Percentiles rank a stretch among this genome's conserved stretches.
Conservation (phyloP, 805 yeast species). For the Ogataea paraovalis region DNA sequence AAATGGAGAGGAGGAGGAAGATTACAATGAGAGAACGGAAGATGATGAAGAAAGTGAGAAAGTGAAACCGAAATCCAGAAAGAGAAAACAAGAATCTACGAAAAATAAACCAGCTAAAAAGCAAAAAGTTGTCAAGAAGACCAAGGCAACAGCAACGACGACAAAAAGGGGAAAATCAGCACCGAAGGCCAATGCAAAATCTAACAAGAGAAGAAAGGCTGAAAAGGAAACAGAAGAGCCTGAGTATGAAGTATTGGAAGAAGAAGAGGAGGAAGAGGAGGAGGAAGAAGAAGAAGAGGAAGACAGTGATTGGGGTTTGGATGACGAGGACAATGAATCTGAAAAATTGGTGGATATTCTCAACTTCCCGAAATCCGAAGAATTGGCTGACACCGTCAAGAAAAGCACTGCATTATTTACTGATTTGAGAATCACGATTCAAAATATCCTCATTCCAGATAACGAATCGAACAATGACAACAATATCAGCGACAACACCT, state of each 20-base stretch:
- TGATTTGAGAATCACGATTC: conserved; percentile 24
- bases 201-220: conserved; percentile 4
- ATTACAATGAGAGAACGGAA: conserved; percentile 11
- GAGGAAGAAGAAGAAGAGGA: conserved; percentile 9
- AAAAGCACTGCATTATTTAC: conserved; percentile 18
- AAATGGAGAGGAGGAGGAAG: conserved; percentile 7
- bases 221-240: conserved; percentile 4
- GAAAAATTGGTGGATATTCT: conserved; percentile 15
- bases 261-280: conserved; percentile 2
- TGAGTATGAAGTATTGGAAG: conserved; percentile 5
- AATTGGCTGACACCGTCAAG: conserved; percentile 20
- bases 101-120: neutral
- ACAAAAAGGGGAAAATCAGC: conserved; percentile 10
- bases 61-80: conserved; percentile 1
- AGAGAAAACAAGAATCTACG: neutral
- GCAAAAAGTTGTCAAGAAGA: conserved; percentile 3
- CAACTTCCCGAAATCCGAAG: conserved; percentile 17
- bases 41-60: conserved; percentile 26
- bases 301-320: conserved; percentile 29
- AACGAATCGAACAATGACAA: neutral
- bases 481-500: conserved; percentile 1
- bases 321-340: conserved; percentile 17
- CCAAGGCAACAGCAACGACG: conserved; percentile 1
- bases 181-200: too few species aligned
- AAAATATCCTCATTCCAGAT: conserved; percentile 20